Base-by-base conservation (phyloP, 1,139 yeast species). In the Taiozyma sp. region DNA sequence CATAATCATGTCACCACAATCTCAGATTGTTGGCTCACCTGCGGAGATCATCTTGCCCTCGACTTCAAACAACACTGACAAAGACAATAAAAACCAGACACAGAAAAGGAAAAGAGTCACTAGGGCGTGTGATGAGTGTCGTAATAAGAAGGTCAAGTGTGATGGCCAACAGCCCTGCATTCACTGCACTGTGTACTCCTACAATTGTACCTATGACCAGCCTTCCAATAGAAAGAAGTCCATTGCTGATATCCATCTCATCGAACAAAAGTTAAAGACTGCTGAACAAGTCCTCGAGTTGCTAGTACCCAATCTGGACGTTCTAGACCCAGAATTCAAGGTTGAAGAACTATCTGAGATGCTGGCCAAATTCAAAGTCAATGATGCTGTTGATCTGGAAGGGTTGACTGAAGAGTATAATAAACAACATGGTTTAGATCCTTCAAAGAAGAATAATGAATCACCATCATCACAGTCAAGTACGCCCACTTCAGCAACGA, bases 151-250 rank as follows among this genome's bases (percentile, higher is more conserved):
- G 66, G 96, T 91, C 57, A 89, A 88, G 65, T 90, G 98, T 69
- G 96, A 90, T 57, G 97, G 97, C 19, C 87, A 86, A 62, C 89
- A 86, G 63, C 97, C 97, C 1, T 90, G 97, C 69, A 86, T 89
- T 45, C 97, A 89, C 65, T 90, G 97, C 64, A 87, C 97, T 0
- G 96, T 89, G 2, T 90, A 89, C 67, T 83, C 89, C 10, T 88
- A 85, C 66, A 77, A 76, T 53, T 86, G 95, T 65, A 77, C 90
- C 0, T 86, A 85, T 62, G 84, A 83, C 61, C 86, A 84, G 62
- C 93, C 93, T n/a, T 80, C 86, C 39, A 77, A 80, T 55, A 70
- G 93, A 49, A 79, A 81, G 61, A 68, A 70, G 47, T 57, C 59
- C 4, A 62, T 66, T 19, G 71, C 73, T 2, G 73, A 71, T 46